Base-by-base conservation (phyloP, 257 asterid species). In the Ilex aquifolium region DNA sequence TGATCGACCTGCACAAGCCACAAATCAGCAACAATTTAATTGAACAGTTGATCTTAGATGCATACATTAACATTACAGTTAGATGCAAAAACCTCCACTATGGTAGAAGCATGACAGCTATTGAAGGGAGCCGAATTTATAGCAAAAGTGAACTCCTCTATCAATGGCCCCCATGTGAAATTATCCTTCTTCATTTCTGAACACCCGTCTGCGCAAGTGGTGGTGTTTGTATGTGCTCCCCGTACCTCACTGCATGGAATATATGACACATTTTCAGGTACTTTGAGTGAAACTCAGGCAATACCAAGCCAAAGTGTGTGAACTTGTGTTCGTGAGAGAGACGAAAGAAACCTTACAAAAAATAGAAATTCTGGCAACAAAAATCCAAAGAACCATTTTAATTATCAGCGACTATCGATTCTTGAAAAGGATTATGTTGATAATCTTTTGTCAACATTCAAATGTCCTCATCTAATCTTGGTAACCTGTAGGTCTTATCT, bases 71-170 rank as follows among this genome's bases (percentile, higher is more conserved):
- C 2, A 54, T 53, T 52, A n/a, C 42, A 32, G 13, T 54, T 48
- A 10, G 13, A 58, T 3, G 57, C 70, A 16, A 64, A 59, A 64
- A 92, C 99, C 96, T 92, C 97, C 4, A 89, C 95, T 62, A 92
- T 82, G 13, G 99, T 92, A 14, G 99, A 92, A 76, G 99, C 97
- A 68, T 92, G 99, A 60, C 97, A 89, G 72, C 83, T 92, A 56
- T 71, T 82, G 86, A 92, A 92, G 31, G 96, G 95, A 51, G 76
- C 85, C 13, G 97, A 82, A 72, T 82, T 68, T 51, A 83, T 83
- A 42, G 76, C 54, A 85, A 85, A 92, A 3, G 96, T 92, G 76
- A 83, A 76, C 73, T 89, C 96, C 77, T 80, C 87, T 39, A 85
- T 61, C 63, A 83, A 65, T 11, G 83, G 93, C 55, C 70, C 72